Evolutionary conservation across 495 filamentous ascomycete genomes (phyloP).

Genomic region (Cenococcum geophilum): DNA sequence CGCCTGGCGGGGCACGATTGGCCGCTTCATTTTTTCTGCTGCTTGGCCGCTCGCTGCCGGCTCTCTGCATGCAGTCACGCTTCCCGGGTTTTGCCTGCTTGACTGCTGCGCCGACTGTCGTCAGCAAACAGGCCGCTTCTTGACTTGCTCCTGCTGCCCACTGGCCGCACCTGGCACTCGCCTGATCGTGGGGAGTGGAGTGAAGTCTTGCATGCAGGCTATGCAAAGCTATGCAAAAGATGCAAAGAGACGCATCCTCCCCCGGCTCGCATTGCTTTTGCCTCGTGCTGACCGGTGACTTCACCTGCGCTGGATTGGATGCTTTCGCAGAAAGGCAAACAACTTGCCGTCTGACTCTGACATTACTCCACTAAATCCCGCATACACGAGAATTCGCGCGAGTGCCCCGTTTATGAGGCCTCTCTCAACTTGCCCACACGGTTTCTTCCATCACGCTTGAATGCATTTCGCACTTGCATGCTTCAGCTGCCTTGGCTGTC

Average conservation of each 20-base stretch:
- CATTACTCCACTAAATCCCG: neutral
- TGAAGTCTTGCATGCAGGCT: no score
- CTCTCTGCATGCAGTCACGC: neutral
- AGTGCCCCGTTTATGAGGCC: neutral
- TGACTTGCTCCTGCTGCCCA: no score
- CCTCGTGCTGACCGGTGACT: neutral
- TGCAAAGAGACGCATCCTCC: no score
- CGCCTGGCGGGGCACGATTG: neutral
- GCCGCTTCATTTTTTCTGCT: constrained; percentile 3
- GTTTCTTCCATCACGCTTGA: neutral
- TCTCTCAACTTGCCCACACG: neutral
- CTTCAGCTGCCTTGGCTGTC: neutral
- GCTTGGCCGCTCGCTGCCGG: neutral
- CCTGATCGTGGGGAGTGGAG: no score
- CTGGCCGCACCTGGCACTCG: no score
- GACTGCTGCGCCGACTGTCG: no score
- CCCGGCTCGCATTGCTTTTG: no score
- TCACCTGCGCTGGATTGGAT: neutral
- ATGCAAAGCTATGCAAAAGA: no score
- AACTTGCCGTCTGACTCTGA: neutral
- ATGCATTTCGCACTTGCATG: neutral
- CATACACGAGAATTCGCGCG: constrained; percentile 2
- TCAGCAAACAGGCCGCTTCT: no score
- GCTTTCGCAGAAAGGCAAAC: neutral
- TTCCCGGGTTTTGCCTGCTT: neutral